Evolutionary conservation across 108 stramenopile genomes (phyloP).

Genomic region (Skeletonema marinoi): DNA sequence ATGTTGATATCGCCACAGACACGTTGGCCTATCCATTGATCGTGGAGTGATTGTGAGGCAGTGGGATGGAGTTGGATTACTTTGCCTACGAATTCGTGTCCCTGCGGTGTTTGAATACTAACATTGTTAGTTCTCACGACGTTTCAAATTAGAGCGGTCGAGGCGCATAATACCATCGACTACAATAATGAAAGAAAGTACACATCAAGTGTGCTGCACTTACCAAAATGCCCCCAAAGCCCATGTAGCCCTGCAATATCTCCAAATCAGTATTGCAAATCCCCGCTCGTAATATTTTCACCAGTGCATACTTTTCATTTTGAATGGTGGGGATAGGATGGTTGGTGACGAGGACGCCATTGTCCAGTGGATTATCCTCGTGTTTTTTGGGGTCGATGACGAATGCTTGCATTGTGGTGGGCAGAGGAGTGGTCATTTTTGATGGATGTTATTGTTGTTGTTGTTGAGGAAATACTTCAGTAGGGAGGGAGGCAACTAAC

Average conservation of each 20-base stretch:
- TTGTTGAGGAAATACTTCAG: too few relatives aligned
- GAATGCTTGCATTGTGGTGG: conserved; percentile 26
- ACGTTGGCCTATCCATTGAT: conserved; percentile 54
- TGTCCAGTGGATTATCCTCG: conserved; percentile 7
- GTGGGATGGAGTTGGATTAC: not conserved
- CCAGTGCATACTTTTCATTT: conserved; percentile 36
- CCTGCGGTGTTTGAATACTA: too few relatives aligned
- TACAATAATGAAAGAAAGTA: too few relatives aligned
- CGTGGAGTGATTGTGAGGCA: conserved; percentile 12
- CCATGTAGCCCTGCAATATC: conserved; percentile 84
- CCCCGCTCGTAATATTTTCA: conserved; percentile 70
- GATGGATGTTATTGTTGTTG: not conserved
- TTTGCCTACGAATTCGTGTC: too few relatives aligned
- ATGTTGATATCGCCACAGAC: conserved; percentile 81
- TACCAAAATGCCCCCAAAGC: conserved; percentile 29
- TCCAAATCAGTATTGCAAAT: conserved; percentile 85
- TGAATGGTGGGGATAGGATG: conserved; percentile 25
- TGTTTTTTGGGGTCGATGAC: not conserved
- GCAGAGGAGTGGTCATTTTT: not conserved
- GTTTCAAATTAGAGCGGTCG: too few relatives aligned
- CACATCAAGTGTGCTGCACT: conserved; percentile 8
- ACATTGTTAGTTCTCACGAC: too few relatives aligned
- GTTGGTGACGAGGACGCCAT: conserved; percentile 9
- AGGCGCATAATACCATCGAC: too few relatives aligned
- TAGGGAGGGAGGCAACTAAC: too few relatives aligned